phyloP scores from a whole-genome alignment of 2,329 filamentous ascomycete genomes.

The Penicillium sp. region DNA sequence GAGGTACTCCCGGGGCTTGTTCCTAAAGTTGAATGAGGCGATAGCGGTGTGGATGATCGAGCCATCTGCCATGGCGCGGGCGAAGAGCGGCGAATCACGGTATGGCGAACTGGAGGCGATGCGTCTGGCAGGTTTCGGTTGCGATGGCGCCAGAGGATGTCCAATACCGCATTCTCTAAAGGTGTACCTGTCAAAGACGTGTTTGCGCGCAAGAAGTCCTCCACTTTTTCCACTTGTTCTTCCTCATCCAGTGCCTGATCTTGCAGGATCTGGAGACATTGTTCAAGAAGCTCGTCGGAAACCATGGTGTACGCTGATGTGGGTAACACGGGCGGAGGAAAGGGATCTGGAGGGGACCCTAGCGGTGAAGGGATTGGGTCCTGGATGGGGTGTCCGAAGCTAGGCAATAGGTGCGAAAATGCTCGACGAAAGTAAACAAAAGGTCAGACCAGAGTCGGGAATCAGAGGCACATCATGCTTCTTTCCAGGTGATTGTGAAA shows the following conservation, averaged over 20 bases:
- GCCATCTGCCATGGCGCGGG: constrained; percentile 87
- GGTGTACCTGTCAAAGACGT: constrained; percentile 70
- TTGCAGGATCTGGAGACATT: constrained; percentile 84
- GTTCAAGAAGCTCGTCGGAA: constrained; percentile 86
- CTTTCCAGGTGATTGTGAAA: not conserved
- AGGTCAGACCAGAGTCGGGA: not conserved
- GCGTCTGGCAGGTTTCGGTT: constrained; percentile 49
- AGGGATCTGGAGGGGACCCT: constrained; percentile 5
- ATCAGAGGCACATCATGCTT: constrained; percentile 19
- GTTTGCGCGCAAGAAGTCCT: constrained; percentile 78
- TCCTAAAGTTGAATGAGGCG: constrained; percentile 72
- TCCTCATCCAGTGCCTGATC: constrained; percentile 83
- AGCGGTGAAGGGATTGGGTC: constrained; percentile 1
- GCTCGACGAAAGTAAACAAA: not conserved
- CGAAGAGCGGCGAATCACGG: constrained; percentile 83
- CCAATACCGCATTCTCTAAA: constrained; percentile 85
- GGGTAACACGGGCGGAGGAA: constrained; percentile 5
- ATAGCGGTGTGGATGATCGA: constrained; percentile 72
- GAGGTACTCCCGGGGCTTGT: constrained; percentile 82
- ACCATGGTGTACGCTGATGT: constrained; percentile 62
- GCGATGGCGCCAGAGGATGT: constrained; percentile 71
- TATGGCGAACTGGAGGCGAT: constrained; percentile 84
- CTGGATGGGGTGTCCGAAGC: not conserved
- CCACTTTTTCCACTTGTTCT: constrained; percentile 88
- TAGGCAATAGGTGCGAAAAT: not conserved